Conservation (phyloP, 768 basidiomycete genomes). For the Kwoniella botswanensis region DNA sequence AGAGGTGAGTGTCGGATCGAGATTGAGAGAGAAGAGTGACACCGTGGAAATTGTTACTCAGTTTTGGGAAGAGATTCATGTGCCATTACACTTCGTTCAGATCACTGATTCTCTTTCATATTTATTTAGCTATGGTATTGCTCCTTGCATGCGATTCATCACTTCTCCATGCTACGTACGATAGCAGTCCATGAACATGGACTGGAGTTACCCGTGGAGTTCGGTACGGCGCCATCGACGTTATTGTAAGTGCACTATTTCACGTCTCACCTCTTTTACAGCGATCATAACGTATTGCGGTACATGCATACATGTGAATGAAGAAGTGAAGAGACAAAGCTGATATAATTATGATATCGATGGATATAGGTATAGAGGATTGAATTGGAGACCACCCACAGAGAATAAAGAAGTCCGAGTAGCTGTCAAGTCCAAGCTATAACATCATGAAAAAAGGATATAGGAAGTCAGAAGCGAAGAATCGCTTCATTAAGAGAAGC, state of each 20-base stretch:
- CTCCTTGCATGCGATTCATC: conserved; percentile 53
- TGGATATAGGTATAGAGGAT: conserved; percentile 28
- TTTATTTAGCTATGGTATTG: conserved; percentile 48
- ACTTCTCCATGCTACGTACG: conserved; percentile 53
- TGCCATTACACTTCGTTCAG: no score
- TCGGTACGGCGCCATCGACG: conserved; percentile 52
- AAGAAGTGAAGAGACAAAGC: not conserved
- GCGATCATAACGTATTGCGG: no score
- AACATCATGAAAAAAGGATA: not conserved
- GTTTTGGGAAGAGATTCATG: not conserved
- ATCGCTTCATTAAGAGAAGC: no score
- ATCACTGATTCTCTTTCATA: no score
- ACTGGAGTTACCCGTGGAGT: conserved; percentile 45
- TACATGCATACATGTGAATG: no score
- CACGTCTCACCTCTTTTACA: not conserved
- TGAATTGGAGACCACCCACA: conserved; percentile 31
- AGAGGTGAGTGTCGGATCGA: conserved; percentile 37
- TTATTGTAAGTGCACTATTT: conserved; percentile 37
- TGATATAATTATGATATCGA: not conserved
- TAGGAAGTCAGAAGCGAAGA: not conserved
- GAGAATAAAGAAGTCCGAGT: conserved; percentile 28
- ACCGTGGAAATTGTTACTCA: no score
- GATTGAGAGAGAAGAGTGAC: no score
- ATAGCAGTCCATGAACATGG: conserved; percentile 54
- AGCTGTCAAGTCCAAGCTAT: conserved; percentile 34